Base-by-base conservation (phyloP, 2,329 filamentous ascomycete genomes). In the Fusarium sp. region DNA sequence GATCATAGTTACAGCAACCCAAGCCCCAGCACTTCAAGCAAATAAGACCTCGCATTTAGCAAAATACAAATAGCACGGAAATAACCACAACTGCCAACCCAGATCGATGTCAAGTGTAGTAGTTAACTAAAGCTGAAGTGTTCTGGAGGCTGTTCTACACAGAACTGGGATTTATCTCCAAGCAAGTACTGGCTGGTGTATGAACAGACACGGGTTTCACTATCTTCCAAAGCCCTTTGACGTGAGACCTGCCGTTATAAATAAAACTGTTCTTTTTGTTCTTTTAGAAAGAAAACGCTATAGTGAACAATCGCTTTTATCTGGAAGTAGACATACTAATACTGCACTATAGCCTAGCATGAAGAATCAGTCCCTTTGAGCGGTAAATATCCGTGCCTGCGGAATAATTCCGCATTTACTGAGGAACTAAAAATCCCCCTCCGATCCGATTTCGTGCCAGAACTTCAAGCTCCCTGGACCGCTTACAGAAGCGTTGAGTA, bases 251-350 rank as follows among this genome's bases (percentile, higher is more conserved):
- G 3, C 7, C 1, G 18, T 17, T 8, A 5, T 17, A 12, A 28
- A 22, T 10, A 30, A 18, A 4, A 15, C 6, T 5, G 9, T 17
- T 17, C 6, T 7, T 30, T 30, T n/a, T 24, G 3, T n/a, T n/a
- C n/a, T n/a, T n/a, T n/a, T n/a, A 10, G 12, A 12, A 17, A 9
- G 7, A 8, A 28, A 12, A 12, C 2, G 0, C 5, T 5, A 9
- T 22, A 3, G 20, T 22, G 6, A 17, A 6, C 10, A 30, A 11
- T 15, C n/a, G 9, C 4, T 47, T 47, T 15, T 35, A 15, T 35
- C 32, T 35, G 0, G 15, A 35, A 15, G 32, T 15, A 35, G 32
- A 35, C 32, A 15, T 15, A 32, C 5, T 32, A 2, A 32, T 32
- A 32, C 32, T 14, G 6, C 32, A 32, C 13, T 0, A 32, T 32